Conservation (phyloP, 2,329 filamentous ascomycete species). For the Sporothrix brunneoviolacea region DNA sequence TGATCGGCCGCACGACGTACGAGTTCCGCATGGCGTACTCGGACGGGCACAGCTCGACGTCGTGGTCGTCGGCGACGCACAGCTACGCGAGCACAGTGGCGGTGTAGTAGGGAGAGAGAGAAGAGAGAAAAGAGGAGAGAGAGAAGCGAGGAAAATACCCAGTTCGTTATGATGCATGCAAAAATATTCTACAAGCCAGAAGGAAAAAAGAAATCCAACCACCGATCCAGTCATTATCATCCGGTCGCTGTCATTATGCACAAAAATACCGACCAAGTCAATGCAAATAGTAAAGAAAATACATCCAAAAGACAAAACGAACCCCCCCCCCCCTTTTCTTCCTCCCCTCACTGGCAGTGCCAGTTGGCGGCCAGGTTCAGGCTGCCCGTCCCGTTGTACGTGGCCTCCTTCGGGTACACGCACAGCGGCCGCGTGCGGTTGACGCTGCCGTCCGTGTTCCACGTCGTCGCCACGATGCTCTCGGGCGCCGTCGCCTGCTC, state of each 20-base stretch:
- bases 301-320: too few relatives aligned
- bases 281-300: neutral
- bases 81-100: slow-evolving; percentile 3
- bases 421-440: slow-evolving; percentile 36
- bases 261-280: too few relatives aligned
- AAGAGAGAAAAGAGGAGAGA: neutral
- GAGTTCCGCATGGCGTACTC: slow-evolving; percentile 12
- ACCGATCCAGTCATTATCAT: too few relatives aligned
- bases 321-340: too few relatives aligned
- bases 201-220: too few relatives aligned
- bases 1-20: slow-evolving; percentile 9
- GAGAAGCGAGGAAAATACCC: neutral
- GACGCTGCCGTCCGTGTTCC: slow-evolving; percentile 24
- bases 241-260: too few relatives aligned
- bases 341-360: slow-evolving; percentile 22
- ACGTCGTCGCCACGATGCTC: slow-evolving; percentile 20
- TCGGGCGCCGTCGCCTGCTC: slow-evolving; percentile 18
- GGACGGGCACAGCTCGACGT: slow-evolving; percentile 14
- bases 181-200: too few relatives aligned
- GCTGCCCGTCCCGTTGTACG: slow-evolving; percentile 27
- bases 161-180: too few relatives aligned
- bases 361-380: slow-evolving; percentile 24
- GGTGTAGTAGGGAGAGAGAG: neutral
- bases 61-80: slow-evolving; percentile 9
- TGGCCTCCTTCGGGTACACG: slow-evolving; percentile 25